These are phyloP conservation scores for Bonia amplexicaulis DNA, from an alignment of 176 grass and related monocot species.

Conservation along the genomic window DNA sequence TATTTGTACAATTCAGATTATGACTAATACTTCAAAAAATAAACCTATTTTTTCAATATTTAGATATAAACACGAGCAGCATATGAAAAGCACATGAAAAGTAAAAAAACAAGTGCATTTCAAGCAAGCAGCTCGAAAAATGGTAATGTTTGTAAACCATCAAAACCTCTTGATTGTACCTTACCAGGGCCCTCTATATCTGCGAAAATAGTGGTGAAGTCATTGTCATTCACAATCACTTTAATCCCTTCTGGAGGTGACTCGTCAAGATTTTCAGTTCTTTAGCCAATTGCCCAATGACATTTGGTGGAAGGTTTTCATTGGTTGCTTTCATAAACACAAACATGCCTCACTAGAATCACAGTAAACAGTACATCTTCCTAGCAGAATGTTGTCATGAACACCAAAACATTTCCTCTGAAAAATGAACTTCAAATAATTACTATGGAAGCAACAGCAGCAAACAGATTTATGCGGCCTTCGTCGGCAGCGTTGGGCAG, in stretches of 20 bases:
- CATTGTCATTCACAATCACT: slow-evolving; percentile 82
- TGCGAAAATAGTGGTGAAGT: slow-evolving; percentile 86
- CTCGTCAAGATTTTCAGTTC: slow-evolving; percentile 92
- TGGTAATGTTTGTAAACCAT: background rate
- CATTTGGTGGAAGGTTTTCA: slow-evolving; percentile 94
- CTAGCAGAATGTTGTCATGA: background rate
- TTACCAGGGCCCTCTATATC: slow-evolving; percentile 86
- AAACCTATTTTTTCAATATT: background rate
- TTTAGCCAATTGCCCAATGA: slow-evolving; percentile 81
- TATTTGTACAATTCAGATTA: background rate
- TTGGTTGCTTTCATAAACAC: slow-evolving; percentile 75
- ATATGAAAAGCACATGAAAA: background rate
- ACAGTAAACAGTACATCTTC: background rate
- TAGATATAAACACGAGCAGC: background rate
- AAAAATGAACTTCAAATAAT: slow-evolving; percentile 11
- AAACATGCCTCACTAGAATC: background rate
- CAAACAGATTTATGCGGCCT: background rate
- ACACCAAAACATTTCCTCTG: background rate
- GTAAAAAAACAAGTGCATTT: background rate
- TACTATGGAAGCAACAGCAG: slow-evolving; percentile 32
- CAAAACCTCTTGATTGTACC: background rate
- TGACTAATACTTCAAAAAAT: background rate
- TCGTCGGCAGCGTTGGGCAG: background rate
- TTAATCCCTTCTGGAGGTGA: slow-evolving; percentile 87
- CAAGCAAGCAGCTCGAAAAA: background rate